Evolutionary conservation across 2,329 filamentous ascomycete species (phyloP).

Genomic region (Trichophyton verrucosum): DNA sequence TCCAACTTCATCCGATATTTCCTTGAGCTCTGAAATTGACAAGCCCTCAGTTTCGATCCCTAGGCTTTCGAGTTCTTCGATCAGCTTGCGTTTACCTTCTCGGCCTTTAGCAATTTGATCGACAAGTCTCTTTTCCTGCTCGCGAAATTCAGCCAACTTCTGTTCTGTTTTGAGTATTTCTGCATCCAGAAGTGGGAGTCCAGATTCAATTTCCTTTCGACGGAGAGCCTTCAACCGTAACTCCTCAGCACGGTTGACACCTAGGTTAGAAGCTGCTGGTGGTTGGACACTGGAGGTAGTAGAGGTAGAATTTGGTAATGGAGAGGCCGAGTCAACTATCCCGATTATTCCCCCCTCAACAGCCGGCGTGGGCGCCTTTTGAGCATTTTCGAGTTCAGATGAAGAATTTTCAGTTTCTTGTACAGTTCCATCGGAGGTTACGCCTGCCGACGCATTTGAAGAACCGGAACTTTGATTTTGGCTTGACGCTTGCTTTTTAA

Average conservation of each 20-base stretch:
- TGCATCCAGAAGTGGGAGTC: conserved; percentile 35
- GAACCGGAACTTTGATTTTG: conserved; percentile 26
- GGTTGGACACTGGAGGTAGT: background rate
- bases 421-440: background rate
- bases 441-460: conserved; percentile 12
- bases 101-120: conserved; percentile 36
- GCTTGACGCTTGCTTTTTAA: conserved; percentile 29
- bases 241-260: conserved; percentile 20
- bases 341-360: background rate
- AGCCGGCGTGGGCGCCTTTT: background rate
- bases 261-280: conserved; percentile 13
- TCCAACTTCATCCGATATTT: background rate
- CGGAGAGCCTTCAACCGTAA: conserved; percentile 30
- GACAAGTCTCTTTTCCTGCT: conserved; percentile 30
- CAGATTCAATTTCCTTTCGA: conserved; percentile 39
- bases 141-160: conserved; percentile 21
- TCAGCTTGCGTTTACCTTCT: conserved; percentile 32
- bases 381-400: background rate
- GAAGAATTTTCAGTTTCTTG: conserved; percentile 2
- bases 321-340: background rate
- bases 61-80: conserved; percentile 38
- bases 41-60: conserved; percentile 39
- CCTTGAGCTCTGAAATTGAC: conserved; percentile 1
- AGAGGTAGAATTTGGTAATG: background rate
- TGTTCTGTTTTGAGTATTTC: conserved; percentile 30